phyloP scores from a whole-genome alignment of 495 filamentous ascomycete genomes.

The Usnea hakonensis region DNA sequence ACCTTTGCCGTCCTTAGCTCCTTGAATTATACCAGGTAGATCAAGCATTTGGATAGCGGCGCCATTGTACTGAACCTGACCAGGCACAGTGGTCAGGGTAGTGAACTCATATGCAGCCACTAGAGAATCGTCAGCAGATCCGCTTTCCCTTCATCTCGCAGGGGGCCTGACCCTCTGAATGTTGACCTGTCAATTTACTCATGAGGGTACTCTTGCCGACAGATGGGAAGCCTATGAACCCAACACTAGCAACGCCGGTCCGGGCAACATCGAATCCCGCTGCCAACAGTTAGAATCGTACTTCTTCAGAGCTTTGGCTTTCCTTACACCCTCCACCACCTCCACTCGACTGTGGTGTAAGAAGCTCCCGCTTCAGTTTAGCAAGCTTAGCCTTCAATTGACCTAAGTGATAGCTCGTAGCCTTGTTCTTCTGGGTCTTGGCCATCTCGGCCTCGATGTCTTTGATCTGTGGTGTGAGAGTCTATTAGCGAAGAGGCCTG shows the following conservation, averaged over 20 bases:
- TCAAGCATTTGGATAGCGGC: slow-evolving; percentile 98
- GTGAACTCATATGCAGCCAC: slow-evolving; percentile 98
- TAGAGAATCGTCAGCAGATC: slow-evolving; percentile 23
- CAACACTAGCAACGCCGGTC: slow-evolving; percentile 90
- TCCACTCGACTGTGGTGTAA: slow-evolving; percentile 74
- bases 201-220: slow-evolving; percentile 98
- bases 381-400: slow-evolving; percentile 98
- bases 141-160: neutral
- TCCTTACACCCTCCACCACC: slow-evolving; percentile 69
- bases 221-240: slow-evolving; percentile 77
- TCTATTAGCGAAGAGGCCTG: slow-evolving; percentile 16
- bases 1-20: slow-evolving; percentile 96
- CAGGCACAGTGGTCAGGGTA: slow-evolving; percentile 92
- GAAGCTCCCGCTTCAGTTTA: slow-evolving; percentile 90
- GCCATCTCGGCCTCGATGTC: slow-evolving; percentile 88
- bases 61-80: slow-evolving; percentile 93
- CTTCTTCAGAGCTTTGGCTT: neutral
- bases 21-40: slow-evolving; percentile 97
- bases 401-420: slow-evolving; percentile 76
- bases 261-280: slow-evolving; percentile 96
- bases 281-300: slow-evolving; percentile 22
- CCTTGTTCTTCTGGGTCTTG: slow-evolving; percentile 87
- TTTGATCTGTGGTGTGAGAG: slow-evolving; percentile 64
- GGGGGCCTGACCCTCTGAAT: slow-evolving; percentile 64
- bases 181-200: slow-evolving; percentile 88